Conservation (phyloP, 169 alveolate species). For the Plasmodium vivax region DNA sequence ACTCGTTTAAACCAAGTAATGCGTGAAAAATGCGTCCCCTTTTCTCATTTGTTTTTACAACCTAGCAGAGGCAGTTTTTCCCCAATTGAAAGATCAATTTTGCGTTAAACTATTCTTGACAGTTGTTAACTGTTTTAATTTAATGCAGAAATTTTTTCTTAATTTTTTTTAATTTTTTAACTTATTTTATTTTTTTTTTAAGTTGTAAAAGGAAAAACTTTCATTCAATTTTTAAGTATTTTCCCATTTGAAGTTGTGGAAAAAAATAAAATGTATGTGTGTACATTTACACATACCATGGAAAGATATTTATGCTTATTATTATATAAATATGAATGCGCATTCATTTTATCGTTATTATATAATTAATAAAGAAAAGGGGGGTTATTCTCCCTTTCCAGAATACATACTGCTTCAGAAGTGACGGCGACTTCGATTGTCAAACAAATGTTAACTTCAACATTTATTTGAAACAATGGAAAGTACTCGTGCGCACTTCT, state of each 20-base stretch:
- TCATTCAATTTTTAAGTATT: slow-evolving; percentile 13
- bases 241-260: background rate
- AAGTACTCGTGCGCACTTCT: background rate
- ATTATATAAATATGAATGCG: slow-evolving; percentile 24
- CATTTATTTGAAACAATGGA: background rate
- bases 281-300: background rate
- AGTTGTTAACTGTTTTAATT: background rate
- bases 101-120: background rate
- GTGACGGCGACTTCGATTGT: background rate
- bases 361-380: background rate
- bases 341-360: slow-evolving; percentile 8
- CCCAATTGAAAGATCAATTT: background rate
- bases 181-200: background rate
- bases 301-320: background rate
- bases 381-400: background rate
- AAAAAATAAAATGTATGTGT: slow-evolving; percentile 38
- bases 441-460: background rate
- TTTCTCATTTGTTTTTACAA: background rate
- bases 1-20: background rate
- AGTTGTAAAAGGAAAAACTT: background rate
- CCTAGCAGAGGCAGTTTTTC: background rate
- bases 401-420: background rate
- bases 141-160: background rate
- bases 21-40: background rate
- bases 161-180: background rate